Conservation (phyloP, 1,284 basidiomycete genomes). For the Phaffia rhodozyma region DNA sequence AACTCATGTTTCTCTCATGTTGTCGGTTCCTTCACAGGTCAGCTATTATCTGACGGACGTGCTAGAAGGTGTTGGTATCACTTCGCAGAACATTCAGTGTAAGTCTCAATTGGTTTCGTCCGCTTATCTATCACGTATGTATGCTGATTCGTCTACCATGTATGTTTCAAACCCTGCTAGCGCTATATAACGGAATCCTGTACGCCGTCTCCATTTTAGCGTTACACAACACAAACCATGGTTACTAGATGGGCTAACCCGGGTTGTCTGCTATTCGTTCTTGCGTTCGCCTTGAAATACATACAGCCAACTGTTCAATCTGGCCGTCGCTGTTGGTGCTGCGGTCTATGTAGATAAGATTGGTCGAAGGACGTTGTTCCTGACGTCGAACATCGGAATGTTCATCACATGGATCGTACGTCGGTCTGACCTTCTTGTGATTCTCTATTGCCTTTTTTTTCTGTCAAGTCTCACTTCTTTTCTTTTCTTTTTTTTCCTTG, state of each 20-base stretch:
- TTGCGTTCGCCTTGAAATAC: background rate
- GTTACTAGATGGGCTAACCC: background rate
- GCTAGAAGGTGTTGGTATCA: conserved; percentile 58
- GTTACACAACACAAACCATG: background rate
- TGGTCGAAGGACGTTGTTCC: conserved; percentile 31
- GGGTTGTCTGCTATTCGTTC: background rate
- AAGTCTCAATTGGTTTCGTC: background rate
- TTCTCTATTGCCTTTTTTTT: background rate
- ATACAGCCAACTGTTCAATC: conserved; percentile 24
- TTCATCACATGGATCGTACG: conserved; percentile 45
- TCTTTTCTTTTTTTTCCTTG: too few relatives aligned
- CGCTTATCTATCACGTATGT: background rate
- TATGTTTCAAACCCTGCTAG: conserved; percentile 23
- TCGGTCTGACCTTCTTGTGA: background rate
- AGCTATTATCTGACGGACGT: conserved; percentile 55
- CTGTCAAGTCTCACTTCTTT: too few relatives aligned
- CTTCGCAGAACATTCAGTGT: conserved; percentile 46
- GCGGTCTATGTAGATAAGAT: conserved; percentile 31
- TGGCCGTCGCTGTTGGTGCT: conserved; percentile 24
- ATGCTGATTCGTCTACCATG: conserved; percentile 20
- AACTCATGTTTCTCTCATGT: background rate
- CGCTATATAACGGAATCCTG: conserved; percentile 58
- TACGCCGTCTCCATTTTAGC: conserved; percentile 28
- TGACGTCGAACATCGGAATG: conserved; percentile 55
- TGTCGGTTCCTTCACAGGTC: background rate